Conservation (phyloP, 2,329 filamentous ascomycete species). For the Stachybotrys elegans region DNA sequence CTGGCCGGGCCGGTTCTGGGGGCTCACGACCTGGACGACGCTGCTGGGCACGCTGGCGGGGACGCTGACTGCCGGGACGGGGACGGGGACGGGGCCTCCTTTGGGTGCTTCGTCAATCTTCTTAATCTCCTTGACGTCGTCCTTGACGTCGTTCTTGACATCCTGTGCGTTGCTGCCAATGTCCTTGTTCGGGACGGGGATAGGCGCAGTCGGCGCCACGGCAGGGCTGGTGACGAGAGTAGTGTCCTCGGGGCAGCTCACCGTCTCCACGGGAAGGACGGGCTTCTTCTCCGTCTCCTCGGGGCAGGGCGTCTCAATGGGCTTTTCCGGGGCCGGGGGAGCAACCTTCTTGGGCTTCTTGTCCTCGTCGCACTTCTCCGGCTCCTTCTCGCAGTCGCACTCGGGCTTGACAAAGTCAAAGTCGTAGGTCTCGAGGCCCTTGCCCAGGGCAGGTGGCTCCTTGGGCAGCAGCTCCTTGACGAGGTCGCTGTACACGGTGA, state of each 20-base stretch:
- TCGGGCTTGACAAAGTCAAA: conserved; percentile 22
- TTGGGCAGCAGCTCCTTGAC: conserved; percentile 19
- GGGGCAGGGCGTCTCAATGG: no score
- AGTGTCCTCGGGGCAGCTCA: no score
- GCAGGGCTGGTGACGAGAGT: no score
- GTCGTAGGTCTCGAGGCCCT: conserved; percentile 16
- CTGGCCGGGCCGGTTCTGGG: background rate
- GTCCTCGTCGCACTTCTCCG: conserved; percentile 9
- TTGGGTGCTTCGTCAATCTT: background rate
- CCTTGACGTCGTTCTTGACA: background rate
- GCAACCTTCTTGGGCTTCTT: no score
- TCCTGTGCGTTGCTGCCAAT: background rate
- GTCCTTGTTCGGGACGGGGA: background rate
- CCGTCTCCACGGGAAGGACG: no score
- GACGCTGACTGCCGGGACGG: no score
- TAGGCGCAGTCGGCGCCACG: background rate
- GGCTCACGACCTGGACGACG: no score
- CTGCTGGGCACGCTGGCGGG: no score
- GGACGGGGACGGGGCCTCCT: no score
- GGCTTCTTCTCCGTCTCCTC: no score
- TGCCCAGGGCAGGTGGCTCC: conserved; percentile 27
- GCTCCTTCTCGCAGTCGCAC: conserved; percentile 15
- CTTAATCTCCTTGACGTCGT: background rate
- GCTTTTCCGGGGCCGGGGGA: no score
- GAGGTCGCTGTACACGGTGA: conserved; percentile 39